Percentiles rank a stretch among this genome's conserved stretches.
Conservation (phyloP, 1,139 yeast species). For the Chernovozyma sophiae-reginae region DNA sequence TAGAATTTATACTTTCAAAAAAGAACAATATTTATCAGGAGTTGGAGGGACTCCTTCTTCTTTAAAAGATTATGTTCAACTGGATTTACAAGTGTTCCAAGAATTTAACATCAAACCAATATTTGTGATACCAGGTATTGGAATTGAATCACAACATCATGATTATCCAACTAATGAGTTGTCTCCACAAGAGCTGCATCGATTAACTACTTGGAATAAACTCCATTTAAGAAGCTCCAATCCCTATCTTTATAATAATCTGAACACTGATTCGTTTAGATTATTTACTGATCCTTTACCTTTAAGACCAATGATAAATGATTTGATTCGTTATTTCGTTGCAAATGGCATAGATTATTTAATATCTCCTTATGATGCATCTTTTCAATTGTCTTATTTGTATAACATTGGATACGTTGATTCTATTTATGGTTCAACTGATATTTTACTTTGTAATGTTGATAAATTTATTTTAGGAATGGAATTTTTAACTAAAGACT, state of each 20-base stretch:
- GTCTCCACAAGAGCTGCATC: constrained; percentile 43
- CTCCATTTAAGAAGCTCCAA: constrained; percentile 22
- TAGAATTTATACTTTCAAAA: constrained; percentile 56
- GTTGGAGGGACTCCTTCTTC: constrained; percentile 80
- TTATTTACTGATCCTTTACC: constrained; percentile 44
- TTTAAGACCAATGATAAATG: constrained; percentile 48
- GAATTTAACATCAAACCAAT: constrained; percentile 68
- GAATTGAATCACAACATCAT: constrained; percentile 31
- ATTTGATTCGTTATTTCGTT: constrained; percentile 55
- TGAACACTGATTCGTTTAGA: constrained; percentile 40
- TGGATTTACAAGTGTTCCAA: constrained; percentile 60
- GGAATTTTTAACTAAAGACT: constrained; percentile 62
- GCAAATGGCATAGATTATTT: constrained; percentile 59
- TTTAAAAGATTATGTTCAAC: constrained; percentile 51
- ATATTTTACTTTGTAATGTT: constrained; percentile 58
- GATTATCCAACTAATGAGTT: constrained; percentile 35
- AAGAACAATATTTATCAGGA: constrained; percentile 72
- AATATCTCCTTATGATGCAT: constrained; percentile 80
- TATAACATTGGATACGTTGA: constrained; percentile 56
- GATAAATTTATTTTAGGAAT: constrained; percentile 72
- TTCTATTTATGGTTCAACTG: constrained; percentile 82
- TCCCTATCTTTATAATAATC: constrained; percentile 24
- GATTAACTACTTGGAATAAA: constrained; percentile 45
- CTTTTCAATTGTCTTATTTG: constrained; percentile 77
- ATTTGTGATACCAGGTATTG: constrained; percentile 65